Evolutionary conservation across 179 eudicot genomes (phyloP).

Genomic region (Actinidia polygama): DNA sequence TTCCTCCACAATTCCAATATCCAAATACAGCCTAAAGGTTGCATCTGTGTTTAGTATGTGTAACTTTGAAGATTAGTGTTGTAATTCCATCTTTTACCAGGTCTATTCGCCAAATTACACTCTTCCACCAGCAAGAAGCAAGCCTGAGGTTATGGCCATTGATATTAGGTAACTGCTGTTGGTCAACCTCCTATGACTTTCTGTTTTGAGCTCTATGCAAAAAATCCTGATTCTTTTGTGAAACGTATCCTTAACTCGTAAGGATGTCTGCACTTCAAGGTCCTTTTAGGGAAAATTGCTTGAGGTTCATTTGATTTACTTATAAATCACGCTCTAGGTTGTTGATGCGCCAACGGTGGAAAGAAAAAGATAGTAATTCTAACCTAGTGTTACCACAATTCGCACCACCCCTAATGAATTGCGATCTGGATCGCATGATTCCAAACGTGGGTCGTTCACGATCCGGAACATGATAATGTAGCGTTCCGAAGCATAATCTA

Average conservation of each 20-base stretch:
- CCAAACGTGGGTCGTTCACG: too few species aligned
- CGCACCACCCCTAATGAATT: too few species aligned
- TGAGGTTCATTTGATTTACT: background rate
- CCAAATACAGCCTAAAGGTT: too few species aligned
- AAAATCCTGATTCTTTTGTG: background rate
- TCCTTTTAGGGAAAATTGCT: background rate
- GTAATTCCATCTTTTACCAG: constrained; percentile 33
- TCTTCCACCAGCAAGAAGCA: constrained; percentile 54
- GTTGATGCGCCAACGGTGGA: background rate
- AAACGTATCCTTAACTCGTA: background rate
- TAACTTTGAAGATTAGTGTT: background rate
- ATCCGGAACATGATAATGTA: too few species aligned
- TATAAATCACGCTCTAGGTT: background rate
- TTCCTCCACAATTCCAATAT: too few species aligned
- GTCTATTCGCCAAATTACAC: constrained; percentile 69
- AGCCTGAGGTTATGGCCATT: constrained; percentile 67
- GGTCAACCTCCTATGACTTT: background rate
- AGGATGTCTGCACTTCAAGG: background rate
- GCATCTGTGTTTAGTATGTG: background rate
- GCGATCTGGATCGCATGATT: too few species aligned
- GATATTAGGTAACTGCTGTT: constrained; percentile 59
- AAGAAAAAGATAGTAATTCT: background rate
- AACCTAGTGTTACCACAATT: too few species aligned
- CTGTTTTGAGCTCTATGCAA: background rate
- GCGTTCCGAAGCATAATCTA: too few species aligned